Conservation (phyloP, 1,284 basidiomycete genomes). For the Pseudozyma thailandica region DNA sequence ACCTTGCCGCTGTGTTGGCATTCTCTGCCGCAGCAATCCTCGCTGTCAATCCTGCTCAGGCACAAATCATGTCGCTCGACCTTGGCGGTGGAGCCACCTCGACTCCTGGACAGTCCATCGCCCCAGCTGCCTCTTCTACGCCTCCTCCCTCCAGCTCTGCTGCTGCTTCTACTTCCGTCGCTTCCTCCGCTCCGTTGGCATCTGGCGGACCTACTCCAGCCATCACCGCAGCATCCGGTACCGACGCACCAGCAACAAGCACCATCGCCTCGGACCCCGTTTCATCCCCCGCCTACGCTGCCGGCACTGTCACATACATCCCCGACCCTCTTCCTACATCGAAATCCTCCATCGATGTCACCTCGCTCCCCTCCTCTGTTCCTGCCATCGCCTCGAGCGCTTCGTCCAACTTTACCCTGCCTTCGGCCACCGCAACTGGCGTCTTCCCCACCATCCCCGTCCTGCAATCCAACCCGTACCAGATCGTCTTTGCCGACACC, state of each 20-base stretch:
- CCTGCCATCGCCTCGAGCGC: constrained; percentile 22
- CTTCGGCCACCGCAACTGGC: constrained; percentile 44
- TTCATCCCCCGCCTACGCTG: constrained; percentile 36
- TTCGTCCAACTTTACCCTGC: constrained; percentile 58
- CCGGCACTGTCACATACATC: constrained; percentile 40
- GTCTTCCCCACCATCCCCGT: constrained; percentile 31
- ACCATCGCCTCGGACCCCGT: constrained; percentile 22
- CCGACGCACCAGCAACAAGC: constrained; percentile 30
- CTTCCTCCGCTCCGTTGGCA: constrained; percentile 7
- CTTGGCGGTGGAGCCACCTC: constrained; percentile 11
- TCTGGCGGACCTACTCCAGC: constrained; percentile 7
- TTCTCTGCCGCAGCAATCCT: constrained; percentile 34
- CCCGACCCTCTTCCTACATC: constrained; percentile 32
- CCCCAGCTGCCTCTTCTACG: constrained; percentile 14
- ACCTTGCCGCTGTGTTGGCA: constrained; percentile 25
- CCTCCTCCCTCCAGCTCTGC: constrained; percentile 3
- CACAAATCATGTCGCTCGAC: constrained; percentile 30
- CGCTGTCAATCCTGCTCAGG: constrained; percentile 13
- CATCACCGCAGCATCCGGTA: constrained; percentile 21
- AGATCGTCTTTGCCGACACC: constrained; percentile 44
- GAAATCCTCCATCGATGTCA: constrained; percentile 29
- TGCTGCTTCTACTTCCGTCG: constrained; percentile 3
- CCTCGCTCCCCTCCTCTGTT: constrained; percentile 27
- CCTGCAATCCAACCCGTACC: constrained; percentile 45
- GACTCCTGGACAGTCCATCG: constrained; percentile 10